Conservation (phyloP, 148 eudicot species). For the Spergularia marina region DNA sequence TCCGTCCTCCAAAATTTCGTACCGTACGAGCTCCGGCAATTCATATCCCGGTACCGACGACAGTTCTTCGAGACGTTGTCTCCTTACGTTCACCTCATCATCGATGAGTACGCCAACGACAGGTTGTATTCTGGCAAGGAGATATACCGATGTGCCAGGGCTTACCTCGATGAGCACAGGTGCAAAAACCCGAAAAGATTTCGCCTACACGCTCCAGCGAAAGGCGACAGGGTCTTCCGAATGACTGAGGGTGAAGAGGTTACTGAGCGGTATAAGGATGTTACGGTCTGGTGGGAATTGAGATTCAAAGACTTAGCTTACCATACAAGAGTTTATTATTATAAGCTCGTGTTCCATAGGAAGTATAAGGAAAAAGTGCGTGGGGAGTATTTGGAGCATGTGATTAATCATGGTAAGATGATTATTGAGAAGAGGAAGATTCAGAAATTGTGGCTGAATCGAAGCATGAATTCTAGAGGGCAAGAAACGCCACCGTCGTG, state of each 20-base stretch:
- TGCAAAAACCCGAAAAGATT: background rate
- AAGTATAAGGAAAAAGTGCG: conserved; percentile 8
- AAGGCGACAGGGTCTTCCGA: background rate
- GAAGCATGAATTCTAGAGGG: background rate
- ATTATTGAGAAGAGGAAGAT: conserved; percentile 3
- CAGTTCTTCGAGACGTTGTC: conserved; percentile 6
- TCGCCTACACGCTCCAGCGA: background rate
- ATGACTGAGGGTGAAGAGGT: conserved; percentile 5
- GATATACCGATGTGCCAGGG: background rate
- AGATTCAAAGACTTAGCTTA: background rate
- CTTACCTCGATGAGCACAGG: conserved; percentile 13
- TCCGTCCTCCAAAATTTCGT: background rate
- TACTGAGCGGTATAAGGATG: conserved; percentile 4
- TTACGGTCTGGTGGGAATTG: conserved; percentile 14
- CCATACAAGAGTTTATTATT: background rate
- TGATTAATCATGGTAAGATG: conserved; percentile 11
- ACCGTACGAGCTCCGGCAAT: background rate
- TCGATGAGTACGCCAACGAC: background rate
- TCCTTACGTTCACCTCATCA: conserved; percentile 14
- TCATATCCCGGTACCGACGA: background rate
- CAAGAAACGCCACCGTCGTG: background rate
- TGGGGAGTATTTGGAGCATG: conserved; percentile 18
- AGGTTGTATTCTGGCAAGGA: background rate
- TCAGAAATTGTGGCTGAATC: conserved; percentile 2
- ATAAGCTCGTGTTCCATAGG: conserved; percentile 9